These are phyloP conservation scores for Colletotrichum musae DNA, from an alignment of 2,329 filamentous ascomycete species.

Conservation along the genomic window DNA sequence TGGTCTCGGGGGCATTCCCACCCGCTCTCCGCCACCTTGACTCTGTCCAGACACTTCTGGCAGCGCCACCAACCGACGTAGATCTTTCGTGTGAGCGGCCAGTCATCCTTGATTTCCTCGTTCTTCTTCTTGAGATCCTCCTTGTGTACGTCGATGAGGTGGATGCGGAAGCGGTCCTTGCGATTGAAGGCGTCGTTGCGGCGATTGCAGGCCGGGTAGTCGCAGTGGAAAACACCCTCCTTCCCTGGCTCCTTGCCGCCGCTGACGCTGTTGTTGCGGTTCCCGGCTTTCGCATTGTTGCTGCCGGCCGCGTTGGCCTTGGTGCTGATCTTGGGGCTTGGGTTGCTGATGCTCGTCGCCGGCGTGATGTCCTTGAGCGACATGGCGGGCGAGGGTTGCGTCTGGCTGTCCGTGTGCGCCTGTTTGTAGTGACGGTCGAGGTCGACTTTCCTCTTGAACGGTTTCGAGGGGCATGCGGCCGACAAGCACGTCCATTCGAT, in stretches of 20 bases:
- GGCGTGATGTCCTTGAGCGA: slow-evolving; percentile 38
- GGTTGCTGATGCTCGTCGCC: slow-evolving; percentile 34
- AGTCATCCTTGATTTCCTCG: slow-evolving; percentile 54
- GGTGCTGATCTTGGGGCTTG: slow-evolving; percentile 36
- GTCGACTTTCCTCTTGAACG: slow-evolving; percentile 68
- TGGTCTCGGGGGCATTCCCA: slow-evolving; percentile 58
- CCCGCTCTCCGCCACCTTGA: slow-evolving; percentile 55
- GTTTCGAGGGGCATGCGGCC: slow-evolving; percentile 58
- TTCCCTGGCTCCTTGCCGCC: slow-evolving; percentile 51
- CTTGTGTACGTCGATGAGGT: slow-evolving; percentile 68
- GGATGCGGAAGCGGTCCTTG: slow-evolving; percentile 70
- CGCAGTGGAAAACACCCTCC: slow-evolving; percentile 60
- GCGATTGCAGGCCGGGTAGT: slow-evolving; percentile 65
- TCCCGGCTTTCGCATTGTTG: slow-evolving; percentile 25
- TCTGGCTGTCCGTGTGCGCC: slow-evolving; percentile 56
- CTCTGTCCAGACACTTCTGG: slow-evolving; percentile 64
- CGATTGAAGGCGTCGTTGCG: slow-evolving; percentile 63
- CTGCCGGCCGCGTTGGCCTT: slow-evolving; percentile 20
- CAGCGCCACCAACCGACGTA: slow-evolving; percentile 68
- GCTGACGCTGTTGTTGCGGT: slow-evolving; percentile 30
- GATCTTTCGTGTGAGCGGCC: slow-evolving; percentile 56
- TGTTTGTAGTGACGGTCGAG: slow-evolving; percentile 67
- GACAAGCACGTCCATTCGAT: slow-evolving; percentile 51
- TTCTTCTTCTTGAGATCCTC: slow-evolving; percentile 66
- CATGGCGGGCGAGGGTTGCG: slow-evolving; percentile 33